Evolutionary conservation across 306 rosid genomes (phyloP).

Genomic region (Lathyrus oleraceus): DNA sequence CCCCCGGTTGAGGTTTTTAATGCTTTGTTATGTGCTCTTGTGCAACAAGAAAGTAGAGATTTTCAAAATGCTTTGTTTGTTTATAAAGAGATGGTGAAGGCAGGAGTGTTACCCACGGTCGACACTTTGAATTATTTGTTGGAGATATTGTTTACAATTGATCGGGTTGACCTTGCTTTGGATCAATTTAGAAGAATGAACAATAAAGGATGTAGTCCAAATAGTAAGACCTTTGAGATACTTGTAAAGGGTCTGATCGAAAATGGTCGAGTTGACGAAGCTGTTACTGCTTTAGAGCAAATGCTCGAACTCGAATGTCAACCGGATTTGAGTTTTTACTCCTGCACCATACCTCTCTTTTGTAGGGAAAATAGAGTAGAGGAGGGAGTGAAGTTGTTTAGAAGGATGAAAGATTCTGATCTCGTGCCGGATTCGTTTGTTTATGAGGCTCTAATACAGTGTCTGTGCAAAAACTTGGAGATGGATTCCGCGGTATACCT

Average conservation of each 20-base stretch:
- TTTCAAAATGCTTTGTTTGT: slow-evolving; percentile 64
- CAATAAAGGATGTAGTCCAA: slow-evolving; percentile 74
- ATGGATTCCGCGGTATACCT: slow-evolving; percentile 54
- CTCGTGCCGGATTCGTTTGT: slow-evolving; percentile 46
- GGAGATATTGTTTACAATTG: slow-evolving; percentile 52
- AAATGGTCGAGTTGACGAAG: slow-evolving; percentile 60
- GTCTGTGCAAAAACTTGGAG: slow-evolving; percentile 61
- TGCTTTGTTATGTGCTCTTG: slow-evolving; percentile 63
- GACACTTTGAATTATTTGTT: slow-evolving; percentile 76
- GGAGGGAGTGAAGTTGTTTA: slow-evolving; percentile 57
- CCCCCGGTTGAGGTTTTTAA: slow-evolving; percentile 60
- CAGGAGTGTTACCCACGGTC: slow-evolving; percentile 59
- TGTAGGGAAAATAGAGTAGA: slow-evolving; percentile 62
- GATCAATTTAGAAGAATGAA: slow-evolving; percentile 79
- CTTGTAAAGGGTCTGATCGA: slow-evolving; percentile 56
- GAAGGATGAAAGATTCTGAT: slow-evolving; percentile 69
- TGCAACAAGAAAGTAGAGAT: slow-evolving; percentile 48
- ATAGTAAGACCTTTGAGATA: slow-evolving; percentile 68
- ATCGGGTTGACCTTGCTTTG: slow-evolving; percentile 62
- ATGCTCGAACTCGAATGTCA: slow-evolving; percentile 46
- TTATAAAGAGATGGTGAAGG: slow-evolving; percentile 89
- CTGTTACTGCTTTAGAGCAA: slow-evolving; percentile 51
- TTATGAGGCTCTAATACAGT: slow-evolving; percentile 53
- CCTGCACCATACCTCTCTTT: slow-evolving; percentile 60
- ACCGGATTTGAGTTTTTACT: slow-evolving; percentile 66